phyloP scores from a whole-genome alignment of 176 grass and related monocot species.

The Cenchrus fungigraminus region DNA sequence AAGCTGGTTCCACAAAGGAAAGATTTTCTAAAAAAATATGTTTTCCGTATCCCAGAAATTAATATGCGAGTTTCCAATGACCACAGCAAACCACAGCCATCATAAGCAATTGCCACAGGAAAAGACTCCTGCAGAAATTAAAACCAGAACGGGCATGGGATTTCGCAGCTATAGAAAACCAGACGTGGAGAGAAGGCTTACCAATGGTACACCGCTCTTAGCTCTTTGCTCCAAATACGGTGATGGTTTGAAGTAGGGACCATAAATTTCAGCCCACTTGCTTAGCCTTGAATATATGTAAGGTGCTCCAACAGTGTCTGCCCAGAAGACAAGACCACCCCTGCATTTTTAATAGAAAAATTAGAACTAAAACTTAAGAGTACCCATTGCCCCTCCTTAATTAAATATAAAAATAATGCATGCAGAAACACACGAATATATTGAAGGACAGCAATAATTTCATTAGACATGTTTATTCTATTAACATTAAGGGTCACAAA shows the following conservation, averaged over 20 bases:
- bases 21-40: too few species aligned
- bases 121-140: too few species aligned
- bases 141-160: too few species aligned
- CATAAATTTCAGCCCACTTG: slow-evolving; percentile 79
- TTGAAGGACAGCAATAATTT: not conserved
- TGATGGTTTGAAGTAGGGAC: slow-evolving; percentile 82
- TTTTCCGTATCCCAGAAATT: too few species aligned
- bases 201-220: slow-evolving; percentile 68
- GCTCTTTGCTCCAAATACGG: slow-evolving; percentile 83
- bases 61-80: too few species aligned
- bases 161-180: too few species aligned
- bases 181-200: slow-evolving; percentile 16
- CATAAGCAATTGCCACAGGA: too few species aligned
- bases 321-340: slow-evolving; percentile 97
- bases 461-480: not conserved
- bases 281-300: slow-evolving; percentile 82
- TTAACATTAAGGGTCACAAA: not conserved
- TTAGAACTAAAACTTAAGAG: slow-evolving; percentile 24
- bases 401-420: not conserved
- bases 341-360: slow-evolving; percentile 44
- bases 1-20: too few species aligned
- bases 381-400: not conserved
- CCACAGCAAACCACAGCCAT: too few species aligned
- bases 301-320: slow-evolving; percentile 77
- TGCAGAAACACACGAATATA: not conserved